phyloP scores from a whole-genome alignment of 129 eudicot genomes.

The Escallonia herrerae region DNA sequence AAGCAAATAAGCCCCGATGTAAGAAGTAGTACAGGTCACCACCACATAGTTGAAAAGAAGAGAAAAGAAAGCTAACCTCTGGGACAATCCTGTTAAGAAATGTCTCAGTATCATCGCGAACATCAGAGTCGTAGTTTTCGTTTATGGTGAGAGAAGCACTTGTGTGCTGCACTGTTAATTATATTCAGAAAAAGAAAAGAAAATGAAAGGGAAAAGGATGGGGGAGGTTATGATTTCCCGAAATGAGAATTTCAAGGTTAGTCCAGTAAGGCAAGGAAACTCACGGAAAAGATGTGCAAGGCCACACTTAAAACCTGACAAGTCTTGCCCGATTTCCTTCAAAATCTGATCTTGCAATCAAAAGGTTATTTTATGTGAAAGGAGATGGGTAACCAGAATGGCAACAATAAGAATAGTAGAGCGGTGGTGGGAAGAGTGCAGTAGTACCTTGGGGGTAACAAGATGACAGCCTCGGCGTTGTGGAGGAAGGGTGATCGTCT shows the following conservation, averaged over 20 bases:
- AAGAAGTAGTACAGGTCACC: not conserved
- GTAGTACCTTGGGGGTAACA: constrained; percentile 65
- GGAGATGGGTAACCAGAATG: too few species aligned
- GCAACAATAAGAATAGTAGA: not conserved
- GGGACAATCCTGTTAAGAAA: constrained; percentile 86
- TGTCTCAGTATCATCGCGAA: constrained; percentile 87
- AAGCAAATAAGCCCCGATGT: constrained; percentile 5
- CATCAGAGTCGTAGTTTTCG: constrained; percentile 94
- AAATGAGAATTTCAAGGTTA: constrained; percentile 1
- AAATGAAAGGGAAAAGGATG: not conserved
- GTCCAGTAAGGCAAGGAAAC: constrained; percentile 11
- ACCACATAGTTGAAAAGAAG: not conserved
- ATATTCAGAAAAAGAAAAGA: not conserved
- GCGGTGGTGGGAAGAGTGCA: not conserved
- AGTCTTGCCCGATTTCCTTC: constrained; percentile 83
- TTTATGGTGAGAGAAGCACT: constrained; percentile 96
- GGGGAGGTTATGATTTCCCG: not conserved
- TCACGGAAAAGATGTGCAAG: constrained; percentile 90
- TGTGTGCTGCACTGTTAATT: constrained; percentile 83
- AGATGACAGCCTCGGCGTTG: constrained; percentile 66
- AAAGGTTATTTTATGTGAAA: not conserved
- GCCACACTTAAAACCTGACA: constrained; percentile 81
- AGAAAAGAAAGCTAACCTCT: constrained; percentile 46
- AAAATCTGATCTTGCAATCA: constrained; percentile 44
- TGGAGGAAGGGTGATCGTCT: constrained; percentile 60